A percentile compares a stretch with the other conserved stretches of the same genome.
These are phyloP conservation scores for Paratinospora sagittata DNA, from an alignment of 164 flowering plant species.

Conservation along the genomic window DNA sequence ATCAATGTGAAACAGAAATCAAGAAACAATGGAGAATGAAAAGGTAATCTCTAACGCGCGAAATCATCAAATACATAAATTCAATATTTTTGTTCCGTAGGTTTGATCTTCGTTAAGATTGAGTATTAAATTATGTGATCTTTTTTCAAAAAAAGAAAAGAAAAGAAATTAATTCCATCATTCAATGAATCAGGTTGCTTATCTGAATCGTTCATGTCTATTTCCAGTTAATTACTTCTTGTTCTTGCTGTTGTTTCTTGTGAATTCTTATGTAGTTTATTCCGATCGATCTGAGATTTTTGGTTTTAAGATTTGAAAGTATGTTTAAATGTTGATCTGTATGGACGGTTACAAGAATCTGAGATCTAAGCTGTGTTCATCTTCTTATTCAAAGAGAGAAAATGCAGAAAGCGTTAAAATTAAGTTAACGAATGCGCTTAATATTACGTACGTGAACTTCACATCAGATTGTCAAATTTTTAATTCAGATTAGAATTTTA, in stretches of 20 bases:
- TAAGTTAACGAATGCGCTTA: background rate
- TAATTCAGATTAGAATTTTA: background rate
- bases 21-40: no score
- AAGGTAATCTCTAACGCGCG: background rate
- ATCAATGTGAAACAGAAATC: background rate
- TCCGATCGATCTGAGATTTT: background rate
- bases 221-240: background rate
- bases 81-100: no score
- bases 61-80: no score
- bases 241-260: background rate
- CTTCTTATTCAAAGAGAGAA: background rate
- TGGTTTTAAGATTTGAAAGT: no score
- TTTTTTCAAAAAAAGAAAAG: no score
- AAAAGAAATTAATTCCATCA: background rate
- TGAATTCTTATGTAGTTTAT: background rate
- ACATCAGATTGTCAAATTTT: background rate
- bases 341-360: background rate
- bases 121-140: background rate
- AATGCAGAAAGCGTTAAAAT: background rate
- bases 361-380: background rate
- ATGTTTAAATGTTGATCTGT: background rate
- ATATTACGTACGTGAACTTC: no score
- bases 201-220: background rate
- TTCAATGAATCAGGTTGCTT: background rate
- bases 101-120: no score